Conservation (phyloP, 1,284 basidiomycete genomes). For the Cutaneotrichosporon dermatis region DNA sequence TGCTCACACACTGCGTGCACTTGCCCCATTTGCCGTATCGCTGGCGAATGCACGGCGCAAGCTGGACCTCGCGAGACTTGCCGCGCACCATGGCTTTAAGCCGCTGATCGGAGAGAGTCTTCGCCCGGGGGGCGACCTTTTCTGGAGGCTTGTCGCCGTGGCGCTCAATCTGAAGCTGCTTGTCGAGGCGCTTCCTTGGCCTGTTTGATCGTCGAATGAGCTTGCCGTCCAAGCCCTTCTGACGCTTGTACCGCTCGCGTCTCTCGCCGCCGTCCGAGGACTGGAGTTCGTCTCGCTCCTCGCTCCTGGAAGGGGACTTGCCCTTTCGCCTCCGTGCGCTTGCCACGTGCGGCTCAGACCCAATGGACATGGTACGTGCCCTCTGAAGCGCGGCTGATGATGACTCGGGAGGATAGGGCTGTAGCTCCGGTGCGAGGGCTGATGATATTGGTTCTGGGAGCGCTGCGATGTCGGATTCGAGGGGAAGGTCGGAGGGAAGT, state of each 20-base stretch:
- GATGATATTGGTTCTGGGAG: background rate
- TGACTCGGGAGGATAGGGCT: background rate
- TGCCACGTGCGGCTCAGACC: background rate
- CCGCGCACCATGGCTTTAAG: slow-evolving; percentile 28
- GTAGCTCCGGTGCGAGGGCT: background rate
- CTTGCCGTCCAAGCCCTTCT: slow-evolving; percentile 17
- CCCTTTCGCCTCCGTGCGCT: background rate
- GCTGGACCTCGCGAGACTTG: slow-evolving; percentile 32
- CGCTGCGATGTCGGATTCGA: background rate
- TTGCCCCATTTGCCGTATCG: slow-evolving; percentile 40
- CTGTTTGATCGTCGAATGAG: slow-evolving; percentile 6
- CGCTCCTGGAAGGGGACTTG: background rate
- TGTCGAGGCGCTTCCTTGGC: slow-evolving; percentile 19
- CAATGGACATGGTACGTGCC: background rate
- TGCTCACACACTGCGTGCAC: slow-evolving; percentile 42
- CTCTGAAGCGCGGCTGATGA: background rate
- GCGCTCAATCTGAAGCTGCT: slow-evolving; percentile 13
- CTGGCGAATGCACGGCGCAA: slow-evolving; percentile 31
- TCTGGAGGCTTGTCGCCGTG: slow-evolving; percentile 20
- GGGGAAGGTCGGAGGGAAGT: slow-evolving; percentile 7
- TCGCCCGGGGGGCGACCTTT: slow-evolving; percentile 26
- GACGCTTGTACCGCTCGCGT: slow-evolving; percentile 15
- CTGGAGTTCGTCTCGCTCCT: slow-evolving; percentile 13
- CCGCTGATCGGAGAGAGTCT: slow-evolving; percentile 22
- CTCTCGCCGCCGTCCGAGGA: slow-evolving; percentile 7